Evolutionary conservation across 2,329 filamentous ascomycete species (phyloP).

Genomic region (Chaetoscypha palmicola): DNA sequence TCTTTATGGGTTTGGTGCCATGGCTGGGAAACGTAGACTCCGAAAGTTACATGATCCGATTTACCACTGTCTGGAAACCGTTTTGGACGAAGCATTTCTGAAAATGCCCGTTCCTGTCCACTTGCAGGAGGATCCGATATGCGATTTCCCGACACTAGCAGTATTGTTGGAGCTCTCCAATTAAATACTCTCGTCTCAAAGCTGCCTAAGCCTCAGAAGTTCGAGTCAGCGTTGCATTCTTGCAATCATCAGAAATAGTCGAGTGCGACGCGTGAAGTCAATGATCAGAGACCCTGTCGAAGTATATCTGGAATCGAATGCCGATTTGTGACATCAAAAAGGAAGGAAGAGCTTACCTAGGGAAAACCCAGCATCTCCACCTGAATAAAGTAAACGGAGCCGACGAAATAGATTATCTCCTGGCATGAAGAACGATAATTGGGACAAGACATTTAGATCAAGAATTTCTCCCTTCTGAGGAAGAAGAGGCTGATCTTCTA

Average conservation of each 20-base stretch:
- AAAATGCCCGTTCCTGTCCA: conserved; percentile 50
- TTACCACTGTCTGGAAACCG: conserved; percentile 48
- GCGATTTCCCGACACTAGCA: conserved; percentile 61
- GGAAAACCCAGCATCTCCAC: conserved; percentile 64
- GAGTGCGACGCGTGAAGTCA: too few species aligned
- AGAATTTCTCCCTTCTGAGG: conserved; percentile 55
- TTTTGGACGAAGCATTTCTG: conserved; percentile 55
- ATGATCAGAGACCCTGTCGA: too few species aligned
- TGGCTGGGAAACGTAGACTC: conserved; percentile 57
- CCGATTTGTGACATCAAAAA: too few species aligned
- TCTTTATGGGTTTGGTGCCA: conserved; percentile 64
- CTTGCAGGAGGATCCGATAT: conserved; percentile 43
- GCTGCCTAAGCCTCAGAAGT: too few species aligned
- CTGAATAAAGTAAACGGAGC: conserved; percentile 62
- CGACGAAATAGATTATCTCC: conserved; percentile 57
- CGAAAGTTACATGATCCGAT: conserved; percentile 53
- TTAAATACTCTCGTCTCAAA: conserved; percentile 72
- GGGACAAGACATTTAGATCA: conserved; percentile 55
- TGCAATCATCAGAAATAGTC: too few species aligned
- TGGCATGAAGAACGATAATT: conserved; percentile 67
- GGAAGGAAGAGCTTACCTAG: too few species aligned
- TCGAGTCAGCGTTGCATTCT: too few species aligned
- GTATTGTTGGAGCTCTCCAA: conserved; percentile 67
- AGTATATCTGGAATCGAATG: too few species aligned
- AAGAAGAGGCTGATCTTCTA: conserved; percentile 36